These are phyloP conservation scores for Calocybe cyanea DNA, from an alignment of 768 basidiomycete species.

Conservation along the genomic window DNA sequence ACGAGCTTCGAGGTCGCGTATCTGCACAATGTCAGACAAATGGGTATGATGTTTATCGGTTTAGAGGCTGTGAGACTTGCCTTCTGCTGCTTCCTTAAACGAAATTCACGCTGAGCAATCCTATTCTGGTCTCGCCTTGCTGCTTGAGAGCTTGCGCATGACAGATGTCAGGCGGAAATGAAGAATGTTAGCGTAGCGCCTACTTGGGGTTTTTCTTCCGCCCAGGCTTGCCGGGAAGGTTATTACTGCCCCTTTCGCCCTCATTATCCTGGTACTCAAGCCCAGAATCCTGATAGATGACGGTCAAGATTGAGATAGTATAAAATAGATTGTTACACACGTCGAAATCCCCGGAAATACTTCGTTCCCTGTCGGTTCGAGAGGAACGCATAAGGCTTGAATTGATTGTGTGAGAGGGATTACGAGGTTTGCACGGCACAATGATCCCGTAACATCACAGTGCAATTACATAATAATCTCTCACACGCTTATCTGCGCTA, in stretches of 20 bases:
- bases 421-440: constrained; percentile 32
- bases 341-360: constrained; percentile 61
- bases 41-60: not conserved
- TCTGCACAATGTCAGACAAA: constrained; percentile 40
- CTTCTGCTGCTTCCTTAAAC: constrained; percentile 86
- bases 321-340: constrained; percentile 21
- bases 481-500: too few species aligned
- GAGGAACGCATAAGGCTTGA: constrained; percentile 43
- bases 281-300: constrained; percentile 65
- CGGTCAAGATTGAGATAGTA: constrained; percentile 1
- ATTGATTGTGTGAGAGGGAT: constrained; percentile 42
- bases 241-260: constrained; percentile 33
- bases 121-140: constrained; percentile 86
- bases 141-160: constrained; percentile 68
- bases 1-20: constrained; percentile 91
- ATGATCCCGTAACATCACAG: constrained; percentile 12
- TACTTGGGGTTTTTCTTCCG: constrained; percentile 91
- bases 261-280: constrained; percentile 42
- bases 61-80: constrained; percentile 31
- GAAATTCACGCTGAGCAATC: constrained; percentile 91
- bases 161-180: constrained; percentile 3
- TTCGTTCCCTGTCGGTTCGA: constrained; percentile 53
- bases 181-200: constrained; percentile 20
- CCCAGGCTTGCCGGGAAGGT: constrained; percentile 60
- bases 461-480: constrained; percentile 4